These are phyloP conservation scores for Nyctanthes arbortristis DNA, from an alignment of 257 asterid species.

Conservation along the genomic window DNA sequence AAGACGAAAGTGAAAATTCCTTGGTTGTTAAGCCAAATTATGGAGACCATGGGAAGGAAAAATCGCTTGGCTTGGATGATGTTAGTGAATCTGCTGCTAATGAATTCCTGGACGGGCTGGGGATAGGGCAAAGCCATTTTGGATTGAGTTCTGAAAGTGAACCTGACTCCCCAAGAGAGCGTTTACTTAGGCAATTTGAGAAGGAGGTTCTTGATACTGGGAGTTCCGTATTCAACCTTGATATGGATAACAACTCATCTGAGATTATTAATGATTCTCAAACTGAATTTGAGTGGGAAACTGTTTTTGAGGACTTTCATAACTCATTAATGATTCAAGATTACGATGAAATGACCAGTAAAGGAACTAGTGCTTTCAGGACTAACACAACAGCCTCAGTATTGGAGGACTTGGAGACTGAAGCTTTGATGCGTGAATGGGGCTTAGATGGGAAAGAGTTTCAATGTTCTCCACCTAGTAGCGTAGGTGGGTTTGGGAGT, in stretches of 20 bases:
- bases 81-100: constrained; percentile 55
- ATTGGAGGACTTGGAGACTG: constrained; percentile 85
- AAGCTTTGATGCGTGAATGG: constrained; percentile 81
- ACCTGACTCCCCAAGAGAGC: constrained; percentile 91
- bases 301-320: constrained; percentile 37
- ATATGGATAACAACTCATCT: constrained; percentile 36
- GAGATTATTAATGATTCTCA: constrained; percentile 32
- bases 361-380: constrained; percentile 38
- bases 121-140: constrained; percentile 70
- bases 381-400: constrained; percentile 53
- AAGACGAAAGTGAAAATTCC: constrained; percentile 46
- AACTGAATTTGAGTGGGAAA: constrained; percentile 46
- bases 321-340: constrained; percentile 32
- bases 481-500: constrained; percentile 60
- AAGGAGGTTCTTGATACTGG: constrained; percentile 72
- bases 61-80: constrained; percentile 63
- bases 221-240: constrained; percentile 60
- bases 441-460: constrained; percentile 69
- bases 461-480: constrained; percentile 62
- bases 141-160: constrained; percentile 83
- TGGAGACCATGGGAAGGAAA: constrained; percentile 42
- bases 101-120: constrained; percentile 84
- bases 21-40: constrained; percentile 33
- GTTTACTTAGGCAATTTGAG: constrained; percentile 82
- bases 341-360: constrained; percentile 33